phyloP scores from a whole-genome alignment of 164 flowering plant species.

The Chloranthus sessilifolius region DNA sequence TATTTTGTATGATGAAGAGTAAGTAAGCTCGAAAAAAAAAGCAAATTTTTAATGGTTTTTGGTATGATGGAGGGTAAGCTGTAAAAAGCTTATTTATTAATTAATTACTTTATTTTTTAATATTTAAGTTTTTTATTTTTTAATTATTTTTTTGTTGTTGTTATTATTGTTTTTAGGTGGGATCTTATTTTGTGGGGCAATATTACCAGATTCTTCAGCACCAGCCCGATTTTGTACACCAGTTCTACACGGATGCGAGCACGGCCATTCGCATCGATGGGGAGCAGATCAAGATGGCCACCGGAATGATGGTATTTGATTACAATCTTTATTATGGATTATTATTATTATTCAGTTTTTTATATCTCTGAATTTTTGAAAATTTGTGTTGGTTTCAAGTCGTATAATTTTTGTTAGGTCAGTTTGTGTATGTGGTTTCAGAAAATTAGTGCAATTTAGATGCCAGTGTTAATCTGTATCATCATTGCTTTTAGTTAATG shows the following conservation, averaged over 20 bases:
- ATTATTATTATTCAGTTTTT: neutral
- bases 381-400: neutral
- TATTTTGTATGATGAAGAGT: neutral
- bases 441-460: too few species aligned
- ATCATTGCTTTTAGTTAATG: too few species aligned
- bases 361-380: neutral
- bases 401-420: neutral
- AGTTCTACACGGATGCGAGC: constrained; percentile 75
- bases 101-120: too few species aligned
- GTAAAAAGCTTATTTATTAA: too few species aligned
- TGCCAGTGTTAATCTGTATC: too few species aligned
- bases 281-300: constrained; percentile 33
- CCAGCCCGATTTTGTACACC: constrained; percentile 60
- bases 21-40: too few species aligned
- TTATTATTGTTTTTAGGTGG: too few species aligned
- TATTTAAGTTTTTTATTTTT: too few species aligned
- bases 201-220: constrained; percentile 69
- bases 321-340: too few species aligned
- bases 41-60: too few species aligned
- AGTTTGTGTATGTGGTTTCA: neutral
- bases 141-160: too few species aligned
- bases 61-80: too few species aligned
- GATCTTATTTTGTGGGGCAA: constrained; percentile 70
- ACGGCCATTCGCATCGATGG: constrained; percentile 75
- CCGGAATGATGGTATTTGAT: constrained; percentile 56